Conservation (phyloP, 2,329 filamentous ascomycete species). For the Raffaelea albimanens region DNA sequence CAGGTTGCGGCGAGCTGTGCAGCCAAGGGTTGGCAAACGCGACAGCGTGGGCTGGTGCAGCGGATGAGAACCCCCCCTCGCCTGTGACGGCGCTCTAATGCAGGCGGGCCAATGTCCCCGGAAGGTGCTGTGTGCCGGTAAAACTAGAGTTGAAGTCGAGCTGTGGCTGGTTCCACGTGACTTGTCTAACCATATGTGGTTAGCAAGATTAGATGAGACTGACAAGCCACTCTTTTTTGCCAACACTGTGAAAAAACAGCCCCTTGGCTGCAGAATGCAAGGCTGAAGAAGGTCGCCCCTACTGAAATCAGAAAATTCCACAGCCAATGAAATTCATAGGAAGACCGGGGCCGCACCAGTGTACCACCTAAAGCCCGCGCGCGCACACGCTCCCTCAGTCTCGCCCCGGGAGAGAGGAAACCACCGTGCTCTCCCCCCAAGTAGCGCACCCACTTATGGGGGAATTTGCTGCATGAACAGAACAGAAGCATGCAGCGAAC, state of each 20-base stretch:
- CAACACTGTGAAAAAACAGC: slow-evolving; percentile 2
- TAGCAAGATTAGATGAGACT: slow-evolving; percentile 3
- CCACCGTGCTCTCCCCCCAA: too few species aligned
- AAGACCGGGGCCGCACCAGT: not conserved
- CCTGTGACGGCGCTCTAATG: slow-evolving; percentile 4
- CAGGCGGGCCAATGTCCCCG: slow-evolving; percentile 5
- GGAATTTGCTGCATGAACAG: too few species aligned
- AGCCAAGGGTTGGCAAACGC: not conserved
- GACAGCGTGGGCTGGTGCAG: not conserved
- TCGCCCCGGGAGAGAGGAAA: not conserved
- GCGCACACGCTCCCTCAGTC: not conserved
- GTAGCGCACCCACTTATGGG: too few species aligned
- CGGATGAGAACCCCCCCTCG: not conserved
- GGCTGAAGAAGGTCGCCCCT: slow-evolving; percentile 10
- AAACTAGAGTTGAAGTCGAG: slow-evolving; percentile 15
- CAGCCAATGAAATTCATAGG: not conserved
- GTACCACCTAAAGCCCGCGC: not conserved
- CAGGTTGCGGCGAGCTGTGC: not conserved
- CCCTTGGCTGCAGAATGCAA: slow-evolving; percentile 12
- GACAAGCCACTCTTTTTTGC: slow-evolving; percentile 5
- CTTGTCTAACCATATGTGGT: not conserved
- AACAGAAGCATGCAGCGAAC: too few species aligned
- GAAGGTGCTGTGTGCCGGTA: slow-evolving; percentile 11
- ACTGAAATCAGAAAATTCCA: not conserved
- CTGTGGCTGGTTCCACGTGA: slow-evolving; percentile 10